Evolutionary conservation across 1,139 yeast genomes (phyloP), one percentile per base, ranked within the genome.

Genomic region (Geotrichum cucujoidarum): DNA sequence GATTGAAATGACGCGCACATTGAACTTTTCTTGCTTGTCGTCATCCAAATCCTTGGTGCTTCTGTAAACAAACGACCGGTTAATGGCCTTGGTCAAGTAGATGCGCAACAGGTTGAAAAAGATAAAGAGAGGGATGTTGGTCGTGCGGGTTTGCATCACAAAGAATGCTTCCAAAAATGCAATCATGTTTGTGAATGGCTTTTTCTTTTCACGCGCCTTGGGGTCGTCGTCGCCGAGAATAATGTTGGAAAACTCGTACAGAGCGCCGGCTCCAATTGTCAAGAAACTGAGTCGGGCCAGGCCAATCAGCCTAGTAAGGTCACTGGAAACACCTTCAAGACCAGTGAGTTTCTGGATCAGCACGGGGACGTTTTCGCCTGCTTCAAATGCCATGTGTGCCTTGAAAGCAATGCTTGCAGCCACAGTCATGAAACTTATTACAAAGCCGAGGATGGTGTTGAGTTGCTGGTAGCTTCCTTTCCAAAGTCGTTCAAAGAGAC

Each of bases 41-140:
- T 25, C 33, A 14, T 40, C 50, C 11, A 57, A 35, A 8, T 49
- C 37, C 18, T 48, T 33, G 13, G 17, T 41, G 13, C 40, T 43
- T n/a, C 53, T 35, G 51, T 53, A 41, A 16, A 53, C 45, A 40
- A 57, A 56, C 29, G 54, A 54, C 25, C 50, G 46, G 22, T 49
- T 49, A 21, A 54, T 47, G 8, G 63, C 58, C 25, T 51, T 52
- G 29, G 49, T 42, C 13, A 63, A 49, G 31, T 50, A 57, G 5
- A 50, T 49, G 32, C 63, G 48, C 40, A 64, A 50, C 0, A 73
- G 47, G 14, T 68, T 66, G 50, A 83, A 77, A 0, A 80, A 62
- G 2, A 80, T 57, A 58, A 81, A 87, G 5, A 89, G 64, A 0
- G 95, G 95, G 27, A 88, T 81, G 55, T 85, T 83, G 40, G 74